Evolutionary conservation across 345 rosid species (phyloP), one percentile per base, ranked within the genome.

Genomic region (Dovyalis caffra): DNA sequence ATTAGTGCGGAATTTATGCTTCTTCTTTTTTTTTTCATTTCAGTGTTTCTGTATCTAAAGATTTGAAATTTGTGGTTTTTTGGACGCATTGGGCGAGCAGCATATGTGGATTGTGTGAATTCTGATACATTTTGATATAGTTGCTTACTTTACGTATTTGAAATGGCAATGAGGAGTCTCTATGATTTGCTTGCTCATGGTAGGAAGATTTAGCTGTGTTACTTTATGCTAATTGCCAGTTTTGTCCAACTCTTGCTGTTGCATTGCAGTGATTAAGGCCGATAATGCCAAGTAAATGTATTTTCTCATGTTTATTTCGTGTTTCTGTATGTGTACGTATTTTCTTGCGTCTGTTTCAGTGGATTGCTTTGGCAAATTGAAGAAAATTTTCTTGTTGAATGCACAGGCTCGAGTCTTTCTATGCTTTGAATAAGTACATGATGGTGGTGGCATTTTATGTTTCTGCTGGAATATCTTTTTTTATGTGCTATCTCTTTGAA

Each of bases 401-500:
- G 20, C 33, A 9, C 53, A 58, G 20, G 28, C 16, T 57, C 28
- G 25, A 21, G 14, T 71, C 29, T 38, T 35, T 33, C 43, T 33
- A 31, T 29, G 32, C 14, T 38, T 71, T n/a, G n/a, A 32, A 23
- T 58, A 43, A 64, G 43, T 40, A 2, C 25, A n/a, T 75, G 21
- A n/a, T 57, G 33, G 28, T 57, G 33, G 28, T 45, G 70, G 26
- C 31, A 20, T 0, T 61, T 61, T 63, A 11, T 8, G 23, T 60
- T 5, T 38, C 61, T 23, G 11, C 1, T 69, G 28, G 3, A 20
- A 15, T 58, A 25, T 37, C 1, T 47, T 69, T 57, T 61, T 26
- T 64, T 12, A 14, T 67, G 5, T 64, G 15, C 29, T 12, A 38
- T 77, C 26, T 14, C 74, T 76, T 71, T 84, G 65, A 85, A 94